Evolutionary conservation across 805 yeast species (phyloP), one percentile per base, ranked within the genome.

Genomic region (Kurtzmaniella fragi): DNA sequence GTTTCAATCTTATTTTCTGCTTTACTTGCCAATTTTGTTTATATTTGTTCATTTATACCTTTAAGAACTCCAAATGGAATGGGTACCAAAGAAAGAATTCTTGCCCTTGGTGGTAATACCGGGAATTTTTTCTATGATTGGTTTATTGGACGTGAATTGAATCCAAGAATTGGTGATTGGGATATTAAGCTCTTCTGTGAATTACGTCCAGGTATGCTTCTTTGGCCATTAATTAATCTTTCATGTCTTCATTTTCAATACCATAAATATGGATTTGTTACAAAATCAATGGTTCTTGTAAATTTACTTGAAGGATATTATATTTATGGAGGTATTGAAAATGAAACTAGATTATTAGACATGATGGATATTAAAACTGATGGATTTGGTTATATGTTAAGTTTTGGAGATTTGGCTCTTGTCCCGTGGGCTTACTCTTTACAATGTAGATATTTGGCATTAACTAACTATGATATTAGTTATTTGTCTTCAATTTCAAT

Each of bases 361-460:
- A 93, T 93, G 97, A 91, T 93, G 75, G 99, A 93, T 60, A 80
- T 90, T 36, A 84, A 95, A 5, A 86, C 96, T 9, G 99, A 93
- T 64, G 99, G 99, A 0, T 88, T 93, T 58, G 99, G 99, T 1
- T 90, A 82, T 64, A 93, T 93, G 99, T 70, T 93, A 38, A 80
- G 89, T 3, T 90, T 91, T 66, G 99, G 99, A 23, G 99, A 93
- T 57, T 71, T 93, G 52, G 80, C 93, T 2, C 75, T 93, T 69
- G 88, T 93, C 16, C 99, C 99, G 26, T 91, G 91, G 70, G 75
- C 95, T 1, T 93, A 93, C 59, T 75, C 89, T 8, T 59, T 93
- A 42, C 99, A 93, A 57, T 73, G 95, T 2, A 75, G 98, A 44
- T 93, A 80, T 57, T 65, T 91, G 46, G 76, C 89, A 5, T 71